Evolutionary conservation across 192 early-diverging fungal species (phyloP).

Genomic region (Chytriomyces sp.): DNA sequence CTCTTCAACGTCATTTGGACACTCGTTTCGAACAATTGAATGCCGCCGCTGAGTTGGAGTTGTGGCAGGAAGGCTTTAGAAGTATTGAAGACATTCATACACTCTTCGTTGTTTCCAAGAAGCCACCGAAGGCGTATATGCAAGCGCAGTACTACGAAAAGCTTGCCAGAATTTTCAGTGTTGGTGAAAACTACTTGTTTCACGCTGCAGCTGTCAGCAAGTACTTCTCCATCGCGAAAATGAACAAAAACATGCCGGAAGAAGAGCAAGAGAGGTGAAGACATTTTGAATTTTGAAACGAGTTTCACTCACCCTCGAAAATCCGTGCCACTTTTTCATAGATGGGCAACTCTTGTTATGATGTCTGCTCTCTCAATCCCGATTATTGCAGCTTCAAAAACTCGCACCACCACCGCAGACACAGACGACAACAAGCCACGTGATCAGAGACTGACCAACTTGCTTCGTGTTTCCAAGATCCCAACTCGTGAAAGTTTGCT

Average conservation of each 20-base stretch:
- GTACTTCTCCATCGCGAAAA: slow-evolving; percentile 71
- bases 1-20: slow-evolving; percentile 95
- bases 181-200: slow-evolving; percentile 97
- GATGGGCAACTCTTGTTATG: slow-evolving; percentile 90
- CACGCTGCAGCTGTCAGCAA: slow-evolving; percentile 96
- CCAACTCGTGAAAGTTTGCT: slow-evolving; percentile 91
- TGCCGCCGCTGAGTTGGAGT: slow-evolving; percentile 93
- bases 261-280: slow-evolving; percentile 75
- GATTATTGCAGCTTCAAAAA: slow-evolving; percentile 85
- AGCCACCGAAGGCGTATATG: slow-evolving; percentile 89
- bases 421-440: slow-evolving; percentile 79
- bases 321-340: slow-evolving; percentile 15
- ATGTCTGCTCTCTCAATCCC: slow-evolving; percentile 95
- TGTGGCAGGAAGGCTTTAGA: slow-evolving; percentile 99
- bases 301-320: neutral
- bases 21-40: slow-evolving; percentile 95
- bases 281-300: neutral
- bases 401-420: slow-evolving; percentile 71
- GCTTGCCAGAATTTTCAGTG: slow-evolving; percentile 94
- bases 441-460: slow-evolving; percentile 75
- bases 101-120: slow-evolving; percentile 81
- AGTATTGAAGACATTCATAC: slow-evolving; percentile 98
- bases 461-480: slow-evolving; percentile 81
- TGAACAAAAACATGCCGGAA: slow-evolving; percentile 79
- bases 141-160: slow-evolving; percentile 99